phyloP scores from a whole-genome alignment of 2,329 filamentous ascomycete genomes.

The Colletotrichum orchidophilum region DNA sequence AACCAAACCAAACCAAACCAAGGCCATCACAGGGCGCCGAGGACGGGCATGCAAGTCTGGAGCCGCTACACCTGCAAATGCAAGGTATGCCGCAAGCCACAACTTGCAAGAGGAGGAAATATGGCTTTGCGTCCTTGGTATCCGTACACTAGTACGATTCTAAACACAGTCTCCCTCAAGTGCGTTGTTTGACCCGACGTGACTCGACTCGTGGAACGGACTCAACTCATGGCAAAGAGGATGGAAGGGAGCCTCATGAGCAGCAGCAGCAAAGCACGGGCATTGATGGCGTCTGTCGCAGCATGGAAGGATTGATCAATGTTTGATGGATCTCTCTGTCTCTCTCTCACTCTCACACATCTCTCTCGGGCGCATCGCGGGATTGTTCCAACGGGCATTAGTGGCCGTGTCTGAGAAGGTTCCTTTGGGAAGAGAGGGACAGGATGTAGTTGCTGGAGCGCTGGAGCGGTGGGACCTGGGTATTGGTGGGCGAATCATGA shows the following conservation, averaged over 20 bases:
- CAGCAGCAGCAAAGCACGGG: conserved; percentile 16
- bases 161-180: not conserved
- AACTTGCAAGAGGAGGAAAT: not conserved
- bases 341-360: not conserved
- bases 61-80: conserved; percentile 15
- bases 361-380: conserved; percentile 18
- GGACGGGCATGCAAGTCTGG: conserved; percentile 18
- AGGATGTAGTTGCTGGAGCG: not conserved
- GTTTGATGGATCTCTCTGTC: conserved; percentile 43
- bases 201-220: not conserved
- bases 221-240: not conserved
- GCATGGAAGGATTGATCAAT: conserved; percentile 38
- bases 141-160: not conserved
- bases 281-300: conserved; percentile 37
- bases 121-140: conserved; percentile 1
- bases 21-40: conserved; percentile 3
- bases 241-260: not conserved
- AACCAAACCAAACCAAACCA: not conserved
- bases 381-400: conserved; percentile 38
- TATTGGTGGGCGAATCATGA: not conserved
- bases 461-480: not conserved
- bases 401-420: conserved; percentile 35
- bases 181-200: not conserved
- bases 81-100: not conserved
- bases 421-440: conserved; percentile 19